phyloP scores from a whole-genome alignment of 176 grass and related monocot genomes.

The Juncus inflexus region DNA sequence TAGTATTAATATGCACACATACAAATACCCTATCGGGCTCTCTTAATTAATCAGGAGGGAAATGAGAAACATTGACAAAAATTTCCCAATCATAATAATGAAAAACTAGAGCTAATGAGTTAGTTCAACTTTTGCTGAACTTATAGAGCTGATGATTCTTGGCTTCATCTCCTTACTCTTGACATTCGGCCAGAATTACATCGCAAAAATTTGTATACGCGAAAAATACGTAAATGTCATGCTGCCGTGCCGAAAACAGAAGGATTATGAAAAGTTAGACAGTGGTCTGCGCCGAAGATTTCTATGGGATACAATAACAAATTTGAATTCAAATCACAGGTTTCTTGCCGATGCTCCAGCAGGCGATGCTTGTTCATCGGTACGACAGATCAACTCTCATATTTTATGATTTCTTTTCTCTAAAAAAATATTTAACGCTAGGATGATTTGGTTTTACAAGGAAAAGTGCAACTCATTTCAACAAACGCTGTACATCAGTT shows the following conservation, averaged over 20 bases:
- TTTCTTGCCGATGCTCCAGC: slow-evolving; percentile 22
- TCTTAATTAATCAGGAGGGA: too few species aligned
- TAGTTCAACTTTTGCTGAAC: not conserved
- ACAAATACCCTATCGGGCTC: too few species aligned
- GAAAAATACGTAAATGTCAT: slow-evolving; percentile 36
- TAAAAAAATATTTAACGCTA: not conserved
- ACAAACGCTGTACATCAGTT: slow-evolving; percentile 49
- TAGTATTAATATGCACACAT: too few species aligned
- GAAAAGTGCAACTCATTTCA: slow-evolving; percentile 61
- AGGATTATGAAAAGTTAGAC: too few species aligned
- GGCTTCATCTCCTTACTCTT: slow-evolving; percentile 37
- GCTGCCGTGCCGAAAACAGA: slow-evolving; percentile 42
- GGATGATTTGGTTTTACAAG: slow-evolving; percentile 29
- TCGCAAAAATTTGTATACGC: slow-evolving; percentile 63
- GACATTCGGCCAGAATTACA: slow-evolving; percentile 41
- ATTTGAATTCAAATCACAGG: slow-evolving; percentile 27
- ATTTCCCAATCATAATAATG: too few species aligned
- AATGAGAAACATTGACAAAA: too few species aligned
- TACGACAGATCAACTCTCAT: not conserved
- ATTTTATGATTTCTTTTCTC: not conserved
- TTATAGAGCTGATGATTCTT: slow-evolving; percentile 70
- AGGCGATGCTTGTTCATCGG: slow-evolving; percentile 21
- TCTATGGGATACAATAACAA: not conserved
- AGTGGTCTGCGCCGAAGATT: slow-evolving; percentile 16
- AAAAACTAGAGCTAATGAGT: not conserved